Percentiles rank a stretch among this genome's conserved stretches.
These are phyloP conservation scores for Tolypocladium pustulatum DNA, from an alignment of 2,329 filamentous ascomycete species.

Conservation along the genomic window DNA sequence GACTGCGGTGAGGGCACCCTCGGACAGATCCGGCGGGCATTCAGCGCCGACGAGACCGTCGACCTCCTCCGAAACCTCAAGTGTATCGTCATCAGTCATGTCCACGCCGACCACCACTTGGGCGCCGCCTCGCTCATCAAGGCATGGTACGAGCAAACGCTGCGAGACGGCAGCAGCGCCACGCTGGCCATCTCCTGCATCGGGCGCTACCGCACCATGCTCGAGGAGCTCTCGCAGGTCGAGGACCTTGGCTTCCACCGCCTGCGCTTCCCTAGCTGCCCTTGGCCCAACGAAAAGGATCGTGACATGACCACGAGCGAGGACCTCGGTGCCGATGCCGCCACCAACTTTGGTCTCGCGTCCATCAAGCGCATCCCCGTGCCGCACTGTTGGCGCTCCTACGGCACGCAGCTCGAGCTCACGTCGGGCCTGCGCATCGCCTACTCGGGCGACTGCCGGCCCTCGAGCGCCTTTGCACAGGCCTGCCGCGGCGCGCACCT, in stretches of 20 bases:
- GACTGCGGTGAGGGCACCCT: conserved; percentile 90
- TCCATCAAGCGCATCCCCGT: conserved; percentile 60
- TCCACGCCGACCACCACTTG: conserved; percentile 93
- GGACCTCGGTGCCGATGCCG: conserved; percentile 30
- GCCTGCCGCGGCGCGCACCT: conserved; percentile 71
- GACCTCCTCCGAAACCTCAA: conserved; percentile 70
- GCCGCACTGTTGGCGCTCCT: conserved; percentile 67
- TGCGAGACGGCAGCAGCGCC: conserved; percentile 19
- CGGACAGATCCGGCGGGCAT: conserved; percentile 72
- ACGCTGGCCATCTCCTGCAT: conserved; percentile 61
- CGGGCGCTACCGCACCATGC: conserved; percentile 59
- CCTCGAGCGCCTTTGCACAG: conserved; percentile 55
- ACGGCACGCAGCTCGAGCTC: conserved; percentile 70
- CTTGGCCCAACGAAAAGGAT: conserved; percentile 7
- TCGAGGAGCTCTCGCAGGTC: conserved; percentile 68
- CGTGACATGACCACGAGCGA: conserved; percentile 22
- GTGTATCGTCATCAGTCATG: conserved; percentile 85
- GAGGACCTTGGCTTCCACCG: conserved; percentile 64
- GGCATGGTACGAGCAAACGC: conserved; percentile 59
- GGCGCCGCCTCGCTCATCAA: conserved; percentile 73
- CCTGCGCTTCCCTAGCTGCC: conserved; percentile 25
- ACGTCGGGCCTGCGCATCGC: conserved; percentile 73
- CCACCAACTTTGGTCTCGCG: conserved; percentile 48
- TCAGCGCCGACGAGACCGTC: conserved; percentile 50
- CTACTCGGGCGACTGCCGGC: conserved; percentile 91